These are phyloP conservation scores for Penicillium pulvis DNA, from an alignment of 495 filamentous ascomycete genomes.

Conservation along the genomic window DNA sequence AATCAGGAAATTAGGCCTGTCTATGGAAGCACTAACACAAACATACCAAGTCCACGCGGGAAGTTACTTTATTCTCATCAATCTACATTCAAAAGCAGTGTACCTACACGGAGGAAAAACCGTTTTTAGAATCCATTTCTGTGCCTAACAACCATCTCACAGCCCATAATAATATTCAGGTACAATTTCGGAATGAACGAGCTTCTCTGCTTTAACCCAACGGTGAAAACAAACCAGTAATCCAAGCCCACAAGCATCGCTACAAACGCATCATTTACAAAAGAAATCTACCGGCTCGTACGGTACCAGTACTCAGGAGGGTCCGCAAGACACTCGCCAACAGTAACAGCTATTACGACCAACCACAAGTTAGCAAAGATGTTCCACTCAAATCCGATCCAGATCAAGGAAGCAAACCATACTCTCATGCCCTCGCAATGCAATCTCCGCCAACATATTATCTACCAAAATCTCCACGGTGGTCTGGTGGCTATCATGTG, in stretches of 20 bases:
- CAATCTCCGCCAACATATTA: constrained; percentile 38
- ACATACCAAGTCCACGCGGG: too few species aligned
- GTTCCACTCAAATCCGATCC: not conserved
- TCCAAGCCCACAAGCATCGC: not conserved
- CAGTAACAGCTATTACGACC: constrained; percentile 59
- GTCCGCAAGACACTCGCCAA: constrained; percentile 75
- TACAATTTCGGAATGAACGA: not conserved
- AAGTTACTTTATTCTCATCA: too few species aligned
- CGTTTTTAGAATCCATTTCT: not conserved
- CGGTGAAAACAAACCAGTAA: not conserved
- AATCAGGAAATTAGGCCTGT: too few species aligned
- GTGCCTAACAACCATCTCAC: not conserved
- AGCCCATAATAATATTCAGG: not conserved
- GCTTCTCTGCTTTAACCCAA: not conserved
- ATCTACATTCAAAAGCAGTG: too few species aligned
- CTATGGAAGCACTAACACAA: too few species aligned
- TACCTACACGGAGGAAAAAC: too few species aligned
- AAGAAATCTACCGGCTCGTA: not conserved
- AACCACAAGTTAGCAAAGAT: constrained; percentile 8
- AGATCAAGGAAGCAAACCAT: constrained; percentile 16
- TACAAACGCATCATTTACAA: not conserved
- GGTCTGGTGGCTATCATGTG: constrained; percentile 48
- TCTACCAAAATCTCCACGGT: constrained; percentile 40
- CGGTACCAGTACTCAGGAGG: constrained; percentile 67
- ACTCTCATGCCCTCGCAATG: constrained; percentile 35